Conservation (phyloP, 2,329 filamentous ascomycete species). For the Rasamsonia emersonii region DNA sequence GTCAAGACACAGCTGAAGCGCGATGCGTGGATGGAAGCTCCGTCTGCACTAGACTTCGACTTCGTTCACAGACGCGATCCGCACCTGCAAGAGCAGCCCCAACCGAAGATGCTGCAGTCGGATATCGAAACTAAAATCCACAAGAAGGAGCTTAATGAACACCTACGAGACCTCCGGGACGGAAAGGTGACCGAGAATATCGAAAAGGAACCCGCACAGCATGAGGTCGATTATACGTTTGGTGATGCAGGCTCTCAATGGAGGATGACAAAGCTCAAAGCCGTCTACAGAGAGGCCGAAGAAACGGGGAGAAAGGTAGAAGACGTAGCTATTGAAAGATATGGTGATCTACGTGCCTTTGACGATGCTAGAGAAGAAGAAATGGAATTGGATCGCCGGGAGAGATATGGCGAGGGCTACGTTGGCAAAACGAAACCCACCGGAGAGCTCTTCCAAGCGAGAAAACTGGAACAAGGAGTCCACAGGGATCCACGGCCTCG, state of each 20-base stretch:
- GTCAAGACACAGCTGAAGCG: conserved; percentile 45
- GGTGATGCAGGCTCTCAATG: conserved; percentile 85
- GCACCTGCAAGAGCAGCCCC: conserved; percentile 38
- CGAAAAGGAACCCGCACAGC: conserved; percentile 45
- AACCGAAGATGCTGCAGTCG: conserved; percentile 36
- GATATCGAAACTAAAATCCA: conserved; percentile 66
- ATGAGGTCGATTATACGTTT: conserved; percentile 71
- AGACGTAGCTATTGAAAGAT: conserved; percentile 73
- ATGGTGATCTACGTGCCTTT: conserved; percentile 72
- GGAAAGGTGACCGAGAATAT: conserved; percentile 48
- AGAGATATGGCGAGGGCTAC: conserved; percentile 76
- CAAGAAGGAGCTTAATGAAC: conserved; percentile 69
- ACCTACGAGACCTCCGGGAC: conserved; percentile 54
- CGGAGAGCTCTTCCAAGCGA: conserved; percentile 74
- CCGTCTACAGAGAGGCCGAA: conserved; percentile 71
- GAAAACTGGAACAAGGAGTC: conserved; percentile 53
- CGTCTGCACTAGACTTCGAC: conserved; percentile 72
- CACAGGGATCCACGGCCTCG: conserved; percentile 27
- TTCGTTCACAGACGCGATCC: conserved; percentile 57
- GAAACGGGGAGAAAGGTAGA: conserved; percentile 66
- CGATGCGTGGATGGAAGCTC: conserved; percentile 92
- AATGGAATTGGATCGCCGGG: conserved; percentile 75
- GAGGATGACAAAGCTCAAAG: conserved; percentile 92
- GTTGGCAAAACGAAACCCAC: conserved; percentile 77
- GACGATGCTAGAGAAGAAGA: conserved; percentile 91